phyloP scores from a whole-genome alignment of 192 early-diverging fungal genomes.

The Chytriomyces hyalinus region DNA sequence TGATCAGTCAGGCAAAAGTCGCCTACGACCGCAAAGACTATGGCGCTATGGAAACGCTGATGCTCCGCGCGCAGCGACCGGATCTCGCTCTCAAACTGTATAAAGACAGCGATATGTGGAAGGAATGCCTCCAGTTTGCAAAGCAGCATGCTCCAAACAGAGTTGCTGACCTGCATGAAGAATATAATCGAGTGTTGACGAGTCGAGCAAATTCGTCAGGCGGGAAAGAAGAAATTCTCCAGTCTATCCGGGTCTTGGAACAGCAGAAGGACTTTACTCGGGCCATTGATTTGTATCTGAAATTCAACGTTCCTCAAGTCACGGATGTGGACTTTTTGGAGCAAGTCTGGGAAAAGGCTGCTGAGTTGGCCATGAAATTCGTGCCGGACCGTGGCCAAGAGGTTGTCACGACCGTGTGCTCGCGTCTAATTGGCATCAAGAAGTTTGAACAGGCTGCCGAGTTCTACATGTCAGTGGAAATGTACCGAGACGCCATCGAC shows the following conservation, averaged over 20 bases:
- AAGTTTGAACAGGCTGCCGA: slow-evolving; percentile 60
- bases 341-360: slow-evolving; percentile 62
- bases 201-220: slow-evolving; percentile 45
- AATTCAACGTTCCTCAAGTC: slow-evolving; percentile 49
- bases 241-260: slow-evolving; percentile 56
- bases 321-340: slow-evolving; percentile 55
- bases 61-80: slow-evolving; percentile 65
- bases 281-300: slow-evolving; percentile 69
- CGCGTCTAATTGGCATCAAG: slow-evolving; percentile 53
- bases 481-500: slow-evolving; percentile 68
- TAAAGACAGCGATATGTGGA: slow-evolving; percentile 64
- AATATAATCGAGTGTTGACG: slow-evolving; percentile 56
- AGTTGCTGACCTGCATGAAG: slow-evolving; percentile 57
- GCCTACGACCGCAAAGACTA: slow-evolving; percentile 63
- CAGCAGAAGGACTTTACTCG: slow-evolving; percentile 63
- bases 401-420: slow-evolving; percentile 55
- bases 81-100: slow-evolving; percentile 67
- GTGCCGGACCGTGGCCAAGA: slow-evolving; percentile 58
- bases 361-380: slow-evolving; percentile 65
- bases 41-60: slow-evolving; percentile 57
- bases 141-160: slow-evolving; percentile 64
- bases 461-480: slow-evolving; percentile 55
- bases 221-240: slow-evolving; percentile 61
- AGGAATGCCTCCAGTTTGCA: slow-evolving; percentile 65
- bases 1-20: slow-evolving; percentile 66